These are phyloP conservation scores for Aspergillus sp. DNA, from an alignment of 2,329 filamentous ascomycete species.

Conservation along the genomic window DNA sequence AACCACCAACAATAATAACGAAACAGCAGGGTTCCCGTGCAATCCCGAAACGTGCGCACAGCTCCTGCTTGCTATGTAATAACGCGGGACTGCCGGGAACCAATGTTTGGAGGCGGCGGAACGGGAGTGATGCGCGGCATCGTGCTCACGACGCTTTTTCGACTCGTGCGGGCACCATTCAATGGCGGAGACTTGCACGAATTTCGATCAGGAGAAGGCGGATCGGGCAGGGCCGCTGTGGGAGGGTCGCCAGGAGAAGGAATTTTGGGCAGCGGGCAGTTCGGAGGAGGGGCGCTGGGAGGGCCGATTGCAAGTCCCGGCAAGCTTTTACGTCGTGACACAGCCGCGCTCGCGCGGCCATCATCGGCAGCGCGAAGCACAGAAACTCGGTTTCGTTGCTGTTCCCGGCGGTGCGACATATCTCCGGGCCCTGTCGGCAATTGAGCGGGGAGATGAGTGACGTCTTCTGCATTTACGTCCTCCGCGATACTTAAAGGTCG, in stretches of 20 bases:
- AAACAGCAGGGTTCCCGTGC: too few relatives aligned
- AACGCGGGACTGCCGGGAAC: background rate
- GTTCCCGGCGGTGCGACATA: constrained; percentile 3
- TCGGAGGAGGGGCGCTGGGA: constrained; percentile 31
- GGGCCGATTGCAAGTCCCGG: constrained; percentile 30
- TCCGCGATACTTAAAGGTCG: constrained; percentile 22
- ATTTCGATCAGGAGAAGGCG: constrained; percentile 1
- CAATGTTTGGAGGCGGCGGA: background rate
- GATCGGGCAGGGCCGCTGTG: background rate
- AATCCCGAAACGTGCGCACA: too few relatives aligned
- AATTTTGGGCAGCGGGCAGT: constrained; percentile 33
- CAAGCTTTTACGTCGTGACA: constrained; percentile 34
- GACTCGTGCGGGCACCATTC: constrained; percentile 6
- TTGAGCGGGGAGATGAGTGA: constrained; percentile 6
- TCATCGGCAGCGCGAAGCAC: constrained; percentile 5
- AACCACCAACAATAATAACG: background rate
- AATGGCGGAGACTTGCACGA: constrained; percentile 10
- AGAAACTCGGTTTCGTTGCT: constrained; percentile 15
- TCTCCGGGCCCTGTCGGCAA: constrained; percentile 1
- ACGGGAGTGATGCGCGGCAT: background rate
- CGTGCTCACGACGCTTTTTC: constrained; percentile 6
- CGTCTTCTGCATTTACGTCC: constrained; percentile 3
- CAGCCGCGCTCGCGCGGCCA: constrained; percentile 10
- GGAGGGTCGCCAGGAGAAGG: constrained; percentile 20
- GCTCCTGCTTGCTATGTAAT: background rate